phyloP scores from a whole-genome alignment of 2,329 filamentous ascomycete species.

The Aspergillus japonicus region DNA sequence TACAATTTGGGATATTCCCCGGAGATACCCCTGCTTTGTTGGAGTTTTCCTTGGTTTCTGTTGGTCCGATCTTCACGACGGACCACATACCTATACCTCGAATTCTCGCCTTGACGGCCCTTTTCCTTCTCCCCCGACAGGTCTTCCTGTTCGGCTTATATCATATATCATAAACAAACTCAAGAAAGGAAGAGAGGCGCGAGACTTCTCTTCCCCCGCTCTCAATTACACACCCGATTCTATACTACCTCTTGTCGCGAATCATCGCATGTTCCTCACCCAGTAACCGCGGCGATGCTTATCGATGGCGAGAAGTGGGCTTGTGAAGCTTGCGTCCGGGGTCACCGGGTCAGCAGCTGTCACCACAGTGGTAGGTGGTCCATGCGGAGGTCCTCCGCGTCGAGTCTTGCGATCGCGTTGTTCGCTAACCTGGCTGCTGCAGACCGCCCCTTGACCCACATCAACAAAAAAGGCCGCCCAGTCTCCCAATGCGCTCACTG shows the following conservation, averaged over 20 bases:
- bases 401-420: neutral
- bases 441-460: slow-evolving; percentile 91
- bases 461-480: slow-evolving; percentile 95
- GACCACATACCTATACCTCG: slow-evolving; percentile 24
- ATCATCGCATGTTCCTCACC: slow-evolving; percentile 41
- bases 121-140: slow-evolving; percentile 24
- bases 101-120: slow-evolving; percentile 36
- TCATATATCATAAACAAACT: slow-evolving; percentile 11
- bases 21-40: slow-evolving; percentile 38
- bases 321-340: slow-evolving; percentile 96
- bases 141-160: slow-evolving; percentile 24
- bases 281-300: slow-evolving; percentile 60
- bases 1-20: slow-evolving; percentile 31
- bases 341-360: slow-evolving; percentile 98
- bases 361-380: slow-evolving; percentile 82
- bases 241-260: slow-evolving; percentile 28
- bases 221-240: slow-evolving; percentile 14
- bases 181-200: slow-evolving; percentile 12
- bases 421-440: slow-evolving; percentile 17
- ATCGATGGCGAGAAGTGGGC: slow-evolving; percentile 97
- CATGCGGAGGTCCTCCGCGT: slow-evolving; percentile 8
- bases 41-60: slow-evolving; percentile 28
- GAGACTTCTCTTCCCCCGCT: slow-evolving; percentile 12
- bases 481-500: slow-evolving; percentile 98
- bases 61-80: slow-evolving; percentile 29